These are phyloP conservation scores for Ascochyta koolunga DNA, from an alignment of 2,329 filamentous ascomycete genomes.

Conservation along the genomic window DNA sequence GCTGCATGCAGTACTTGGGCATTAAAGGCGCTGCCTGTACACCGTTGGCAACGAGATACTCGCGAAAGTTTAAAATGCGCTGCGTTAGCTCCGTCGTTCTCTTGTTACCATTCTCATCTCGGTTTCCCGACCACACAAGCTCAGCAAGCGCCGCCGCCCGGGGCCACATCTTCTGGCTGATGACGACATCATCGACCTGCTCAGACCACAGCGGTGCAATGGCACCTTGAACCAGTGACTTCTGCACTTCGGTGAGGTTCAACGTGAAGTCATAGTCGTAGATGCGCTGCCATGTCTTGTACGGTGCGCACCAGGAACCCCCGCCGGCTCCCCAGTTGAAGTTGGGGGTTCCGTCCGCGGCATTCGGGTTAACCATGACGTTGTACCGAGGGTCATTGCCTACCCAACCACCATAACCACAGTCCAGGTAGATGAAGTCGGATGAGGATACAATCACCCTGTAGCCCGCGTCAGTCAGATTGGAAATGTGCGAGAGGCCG, in stretches of 20 bases:
- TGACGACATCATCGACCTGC: conserved; percentile 60
- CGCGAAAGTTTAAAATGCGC: conserved; percentile 64
- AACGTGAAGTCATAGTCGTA: conserved; percentile 64
- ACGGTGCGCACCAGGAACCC: conserved; percentile 64
- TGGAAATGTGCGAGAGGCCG: conserved; percentile 58
- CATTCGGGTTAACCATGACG: conserved; percentile 58
- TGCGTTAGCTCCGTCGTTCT: conserved; percentile 61
- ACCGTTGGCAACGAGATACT: conserved; percentile 63
- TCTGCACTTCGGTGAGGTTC: conserved; percentile 55
- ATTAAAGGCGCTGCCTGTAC: conserved; percentile 58
- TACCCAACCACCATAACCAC: conserved; percentile 60
- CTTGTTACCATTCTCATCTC: conserved; percentile 56
- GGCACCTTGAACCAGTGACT: conserved; percentile 59
- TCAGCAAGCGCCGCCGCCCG: conserved; percentile 63
- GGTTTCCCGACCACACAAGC: conserved; percentile 62
- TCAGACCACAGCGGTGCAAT: conserved; percentile 61
- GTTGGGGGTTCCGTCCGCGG: conserved; percentile 46
- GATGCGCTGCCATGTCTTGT: conserved; percentile 67
- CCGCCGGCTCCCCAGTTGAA: conserved; percentile 63
- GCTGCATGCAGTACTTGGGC: conserved; percentile 64
- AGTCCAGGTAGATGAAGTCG: conserved; percentile 64
- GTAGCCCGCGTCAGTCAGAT: conserved; percentile 58
- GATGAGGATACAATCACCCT: conserved; percentile 63
- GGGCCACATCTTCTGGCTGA: conserved; percentile 62
- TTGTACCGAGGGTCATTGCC: conserved; percentile 64